Conservation (phyloP, 2,329 filamentous ascomycete species). For the Phialophora macrospora region DNA sequence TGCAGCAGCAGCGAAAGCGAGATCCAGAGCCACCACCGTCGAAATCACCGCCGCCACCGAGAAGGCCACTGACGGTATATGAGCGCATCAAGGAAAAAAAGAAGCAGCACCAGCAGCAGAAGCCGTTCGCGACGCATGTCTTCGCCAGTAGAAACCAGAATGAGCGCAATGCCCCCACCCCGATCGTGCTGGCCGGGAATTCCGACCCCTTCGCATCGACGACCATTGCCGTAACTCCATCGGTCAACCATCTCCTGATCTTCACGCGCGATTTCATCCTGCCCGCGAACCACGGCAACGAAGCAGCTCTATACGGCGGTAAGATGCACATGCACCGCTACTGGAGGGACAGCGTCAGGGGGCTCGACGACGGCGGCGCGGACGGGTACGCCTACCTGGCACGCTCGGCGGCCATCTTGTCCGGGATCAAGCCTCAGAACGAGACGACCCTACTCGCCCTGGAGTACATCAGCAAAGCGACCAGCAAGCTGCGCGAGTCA, state of each 20-base stretch:
- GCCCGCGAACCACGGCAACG: constrained; percentile 9
- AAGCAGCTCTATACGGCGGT: constrained; percentile 2
- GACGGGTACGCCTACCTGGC: constrained; percentile 19
- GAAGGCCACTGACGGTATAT: background rate
- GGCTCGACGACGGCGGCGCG: constrained; percentile 8
- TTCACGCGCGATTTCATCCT: constrained; percentile 21
- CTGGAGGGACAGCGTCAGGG: constrained; percentile 14
- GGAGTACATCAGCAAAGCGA: constrained; percentile 15
- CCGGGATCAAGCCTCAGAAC: background rate
- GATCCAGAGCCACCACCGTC: background rate
- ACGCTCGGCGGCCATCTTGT: constrained; percentile 5
- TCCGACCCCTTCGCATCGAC: constrained; percentile 18
- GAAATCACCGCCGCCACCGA: background rate
- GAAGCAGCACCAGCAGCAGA: background rate
- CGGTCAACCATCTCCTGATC: constrained; percentile 18
- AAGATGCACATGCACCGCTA: constrained; percentile 4
- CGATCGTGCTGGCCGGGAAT: constrained; percentile 13
- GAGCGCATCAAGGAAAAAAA: constrained; percentile 5
- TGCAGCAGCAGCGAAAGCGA: constrained; percentile 5
- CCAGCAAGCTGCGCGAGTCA: constrained; percentile 13
- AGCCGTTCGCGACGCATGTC: background rate
- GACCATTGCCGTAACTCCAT: constrained; percentile 7
- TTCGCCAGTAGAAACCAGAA: background rate
- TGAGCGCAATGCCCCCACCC: background rate
- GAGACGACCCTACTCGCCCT: constrained; percentile 6